Percentiles rank a stretch among this genome's conserved stretches.
Conservation (phyloP, 78 protist species). For the Blattamonas nauphoetae region DNA sequence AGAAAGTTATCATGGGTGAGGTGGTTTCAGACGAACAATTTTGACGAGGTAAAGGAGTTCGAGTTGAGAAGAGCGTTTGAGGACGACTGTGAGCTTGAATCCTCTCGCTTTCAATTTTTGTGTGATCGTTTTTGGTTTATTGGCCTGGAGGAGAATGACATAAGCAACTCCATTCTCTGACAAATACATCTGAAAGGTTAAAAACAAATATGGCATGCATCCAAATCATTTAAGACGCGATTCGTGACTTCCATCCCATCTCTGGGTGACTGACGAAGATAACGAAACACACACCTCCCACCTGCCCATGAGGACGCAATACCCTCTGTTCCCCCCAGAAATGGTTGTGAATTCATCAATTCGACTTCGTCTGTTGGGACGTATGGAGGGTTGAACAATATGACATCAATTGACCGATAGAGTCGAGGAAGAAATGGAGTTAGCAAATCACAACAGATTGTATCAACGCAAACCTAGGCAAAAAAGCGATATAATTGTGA, state of each 20-base stretch:
- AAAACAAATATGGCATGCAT: neutral
- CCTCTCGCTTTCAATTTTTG: neutral
- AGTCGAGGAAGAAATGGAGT: neutral
- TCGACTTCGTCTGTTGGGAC: neutral
- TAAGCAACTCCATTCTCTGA: neutral
- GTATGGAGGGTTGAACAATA: neutral
- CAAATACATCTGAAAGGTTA: neutral
- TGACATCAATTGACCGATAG: neutral
- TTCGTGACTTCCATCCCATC: neutral
- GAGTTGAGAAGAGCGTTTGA: neutral
- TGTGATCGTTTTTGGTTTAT: neutral
- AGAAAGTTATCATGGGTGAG: too few species aligned
- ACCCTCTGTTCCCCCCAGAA: neutral
- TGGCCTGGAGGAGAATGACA: neutral
- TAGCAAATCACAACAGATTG: neutral
- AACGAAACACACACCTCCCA: neutral
- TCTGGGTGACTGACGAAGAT: neutral
- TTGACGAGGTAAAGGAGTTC: neutral
- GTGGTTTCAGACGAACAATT: too few species aligned
- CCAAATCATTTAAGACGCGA: neutral
- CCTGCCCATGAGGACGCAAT: neutral
- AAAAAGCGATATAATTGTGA: neutral
- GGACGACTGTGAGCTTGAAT: neutral
- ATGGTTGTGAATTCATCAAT: neutral
- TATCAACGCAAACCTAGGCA: neutral